A percentile compares a stretch with the other conserved stretches of the same genome.
These are phyloP conservation scores for Coemansia sp. DNA, from an alignment of 192 early-diverging fungal species.

Conservation along the genomic window DNA sequence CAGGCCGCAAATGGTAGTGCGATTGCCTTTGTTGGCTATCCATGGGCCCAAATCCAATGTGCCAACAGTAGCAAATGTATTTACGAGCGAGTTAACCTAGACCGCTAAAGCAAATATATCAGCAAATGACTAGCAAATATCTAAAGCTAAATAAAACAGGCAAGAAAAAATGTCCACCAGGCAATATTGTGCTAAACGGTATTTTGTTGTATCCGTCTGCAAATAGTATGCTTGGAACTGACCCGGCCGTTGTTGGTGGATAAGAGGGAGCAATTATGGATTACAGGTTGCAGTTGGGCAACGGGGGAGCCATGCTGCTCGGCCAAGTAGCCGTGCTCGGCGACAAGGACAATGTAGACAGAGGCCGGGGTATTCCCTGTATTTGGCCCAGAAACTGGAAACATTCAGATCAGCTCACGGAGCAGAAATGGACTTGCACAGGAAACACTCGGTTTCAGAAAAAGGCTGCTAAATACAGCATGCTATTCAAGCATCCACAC, in stretches of 20 bases:
- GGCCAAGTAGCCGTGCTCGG: neutral
- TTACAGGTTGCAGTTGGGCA: neutral
- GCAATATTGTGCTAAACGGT: neutral
- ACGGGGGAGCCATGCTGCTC: neutral
- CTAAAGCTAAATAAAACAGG: neutral
- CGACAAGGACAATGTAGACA: slow-evolving; percentile 6
- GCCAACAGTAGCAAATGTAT: neutral
- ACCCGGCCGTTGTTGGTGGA: neutral
- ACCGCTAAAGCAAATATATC: neutral
- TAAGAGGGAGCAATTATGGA: neutral
- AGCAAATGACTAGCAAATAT: slow-evolving; percentile 2
- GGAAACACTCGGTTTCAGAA: neutral
- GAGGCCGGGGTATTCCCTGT: slow-evolving; percentile 9
- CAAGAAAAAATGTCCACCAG: neutral
- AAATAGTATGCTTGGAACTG: neutral
- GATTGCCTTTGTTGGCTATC: slow-evolving; percentile 26
- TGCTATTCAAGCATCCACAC: neutral
- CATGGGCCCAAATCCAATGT: slow-evolving; percentile 9
- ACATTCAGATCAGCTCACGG: neutral
- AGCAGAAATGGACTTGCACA: neutral
- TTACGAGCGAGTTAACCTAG: neutral
- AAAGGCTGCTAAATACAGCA: neutral
- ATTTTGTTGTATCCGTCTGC: no score
- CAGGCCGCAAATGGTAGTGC: slow-evolving; percentile 17
- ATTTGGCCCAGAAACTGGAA: neutral